Evolutionary conservation across 2,329 filamentous ascomycete genomes (phyloP).

Genomic region (Sclerotinia borealis): DNA sequence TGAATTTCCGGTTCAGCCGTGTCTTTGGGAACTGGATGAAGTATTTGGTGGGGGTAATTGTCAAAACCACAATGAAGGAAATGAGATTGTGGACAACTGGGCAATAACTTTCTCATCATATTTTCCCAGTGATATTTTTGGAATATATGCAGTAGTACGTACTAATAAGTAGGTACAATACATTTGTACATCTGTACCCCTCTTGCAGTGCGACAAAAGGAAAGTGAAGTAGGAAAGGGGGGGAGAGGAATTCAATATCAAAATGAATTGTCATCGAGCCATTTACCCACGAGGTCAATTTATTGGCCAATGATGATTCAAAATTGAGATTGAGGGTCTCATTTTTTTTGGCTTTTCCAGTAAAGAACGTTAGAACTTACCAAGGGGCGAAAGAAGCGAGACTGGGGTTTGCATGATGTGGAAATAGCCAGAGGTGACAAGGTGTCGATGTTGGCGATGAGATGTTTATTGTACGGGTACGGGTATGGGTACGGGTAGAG

Average conservation of each 20-base stretch:
- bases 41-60: neutral
- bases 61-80: neutral
- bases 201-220: neutral
- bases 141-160: neutral
- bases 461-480: neutral
- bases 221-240: neutral
- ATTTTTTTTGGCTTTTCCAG: neutral
- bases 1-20: constrained; percentile 3
- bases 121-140: neutral
- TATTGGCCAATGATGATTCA: constrained; percentile 15
- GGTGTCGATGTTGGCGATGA: neutral
- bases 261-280: constrained; percentile 14
- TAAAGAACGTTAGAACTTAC: constrained; percentile 21
- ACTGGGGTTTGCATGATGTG: constrained; percentile 27
- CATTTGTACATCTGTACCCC: neutral
- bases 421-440: neutral
- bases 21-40: neutral
- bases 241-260: neutral
- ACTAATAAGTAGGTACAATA: neutral
- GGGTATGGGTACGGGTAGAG: neutral
- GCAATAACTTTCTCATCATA: neutral
- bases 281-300: constrained; percentile 17
- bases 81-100: neutral
- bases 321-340: neutral
- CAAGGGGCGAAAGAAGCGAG: constrained; percentile 23